Conservation (phyloP, 2,329 filamentous ascomycete species). For the Drechslerella coelobrocha region DNA sequence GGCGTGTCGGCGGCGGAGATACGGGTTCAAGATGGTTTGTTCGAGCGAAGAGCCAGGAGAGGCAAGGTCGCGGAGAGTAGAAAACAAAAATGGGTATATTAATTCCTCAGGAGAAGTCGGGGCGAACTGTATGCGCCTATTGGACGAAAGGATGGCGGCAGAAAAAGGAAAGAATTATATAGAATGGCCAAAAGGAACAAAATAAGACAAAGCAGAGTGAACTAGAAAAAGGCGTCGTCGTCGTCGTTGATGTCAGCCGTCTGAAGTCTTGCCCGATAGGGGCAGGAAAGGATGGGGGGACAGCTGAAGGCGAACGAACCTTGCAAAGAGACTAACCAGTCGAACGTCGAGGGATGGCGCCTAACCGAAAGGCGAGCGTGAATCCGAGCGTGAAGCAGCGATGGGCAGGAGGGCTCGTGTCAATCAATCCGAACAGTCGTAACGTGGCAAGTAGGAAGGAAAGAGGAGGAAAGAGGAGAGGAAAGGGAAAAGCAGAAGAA, state of each 20-base stretch:
- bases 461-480: neutral
- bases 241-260: conserved; percentile 13
- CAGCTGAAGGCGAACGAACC: conserved; percentile 25
- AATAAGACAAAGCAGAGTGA: neutral
- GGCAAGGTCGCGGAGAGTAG: neutral
- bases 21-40: neutral
- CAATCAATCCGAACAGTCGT: conserved; percentile 18
- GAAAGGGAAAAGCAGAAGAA: neutral
- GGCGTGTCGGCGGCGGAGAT: neutral
- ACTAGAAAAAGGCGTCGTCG: conserved; percentile 5
- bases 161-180: conserved; percentile 6
- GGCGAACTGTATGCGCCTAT: conserved; percentile 35
- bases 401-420: conserved; percentile 19
- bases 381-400: conserved; percentile 12
- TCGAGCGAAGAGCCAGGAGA: neutral
- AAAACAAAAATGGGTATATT: neutral
- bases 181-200: neutral
- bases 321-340: conserved; percentile 22
- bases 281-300: conserved; percentile 1
- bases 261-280: conserved; percentile 15
- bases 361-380: conserved; percentile 39
- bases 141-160: conserved; percentile 13
- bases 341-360: conserved; percentile 33
- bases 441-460: neutral
- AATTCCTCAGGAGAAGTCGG: neutral